Evolutionary conservation across 371 early-diverging fungal genomes (phyloP), one percentile per base, ranked within the genome.

Genomic region (Circinella minor): DNA sequence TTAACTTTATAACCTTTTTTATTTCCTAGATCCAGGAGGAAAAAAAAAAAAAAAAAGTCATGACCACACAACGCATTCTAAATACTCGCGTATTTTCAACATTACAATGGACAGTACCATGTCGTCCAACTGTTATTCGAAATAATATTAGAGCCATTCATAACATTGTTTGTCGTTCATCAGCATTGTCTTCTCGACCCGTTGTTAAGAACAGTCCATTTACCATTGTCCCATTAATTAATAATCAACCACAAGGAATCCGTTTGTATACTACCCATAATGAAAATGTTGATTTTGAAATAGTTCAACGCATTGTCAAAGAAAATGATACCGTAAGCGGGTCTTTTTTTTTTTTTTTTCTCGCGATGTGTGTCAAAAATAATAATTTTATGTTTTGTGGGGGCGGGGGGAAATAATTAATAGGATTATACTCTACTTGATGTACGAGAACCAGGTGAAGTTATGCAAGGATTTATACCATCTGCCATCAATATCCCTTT

Each of bases 401-500:
- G 17, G 13, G n/a, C n/a, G n/a, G n/a, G n/a, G n/a, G n/a, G n/a
- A n/a, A n/a, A 49, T 9, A 62, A 9, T 54, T 9, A 59, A 34
- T 55, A 68, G 82, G 60, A 65, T 9, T 70, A 66, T 48, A 57
- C 66, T 55, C 76, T 90, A n/a, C 81, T 90, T 54, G 90, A 90
- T 72, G 90, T 90, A 38, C 82, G 90, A 38, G 89, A 90, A 66
- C 81, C 81, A 11, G 71, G 77, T 46, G 90, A 90, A 75, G 74
- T 87, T 0, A 71, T 71, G 20, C 74, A 79, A 62, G 90, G 90
- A 15, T 62, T 39, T 65, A 89, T 90, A 62, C 90, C 90, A 36
- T 86, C 87, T 1, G 83, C 89, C 1, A 76, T 78, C 20, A 88
- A 90, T 72, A 79, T 90, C 13, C 90, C 90, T 37, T 71, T 88